Percentiles rank a stretch among this genome's conserved stretches.
Conservation (phyloP, 2,329 filamentous ascomycete genomes). For the Colletotrichum sp. region DNA sequence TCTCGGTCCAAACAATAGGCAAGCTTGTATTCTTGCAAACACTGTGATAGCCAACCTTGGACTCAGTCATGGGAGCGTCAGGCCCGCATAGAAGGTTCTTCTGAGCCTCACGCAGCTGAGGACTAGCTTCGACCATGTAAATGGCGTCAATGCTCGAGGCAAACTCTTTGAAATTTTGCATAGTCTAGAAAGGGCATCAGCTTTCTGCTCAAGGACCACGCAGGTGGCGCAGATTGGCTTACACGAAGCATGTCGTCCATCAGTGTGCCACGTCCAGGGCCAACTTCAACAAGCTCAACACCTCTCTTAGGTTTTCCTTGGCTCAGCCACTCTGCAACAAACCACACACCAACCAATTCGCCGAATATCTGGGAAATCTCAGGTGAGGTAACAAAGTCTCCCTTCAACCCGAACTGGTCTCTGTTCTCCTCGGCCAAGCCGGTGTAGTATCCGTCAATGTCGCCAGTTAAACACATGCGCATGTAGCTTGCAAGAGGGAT, state of each 20-base stretch:
- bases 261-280: slow-evolving; percentile 90
- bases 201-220: not conserved
- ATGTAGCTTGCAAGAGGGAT: slow-evolving; percentile 94
- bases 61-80: slow-evolving; percentile 70
- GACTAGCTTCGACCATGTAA: slow-evolving; percentile 94
- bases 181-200: slow-evolving; percentile 61
- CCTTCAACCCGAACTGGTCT: slow-evolving; percentile 90
- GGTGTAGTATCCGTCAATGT: slow-evolving; percentile 93
- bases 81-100: slow-evolving; percentile 81
- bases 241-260: slow-evolving; percentile 97
- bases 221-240: slow-evolving; percentile 33
- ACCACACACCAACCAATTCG: slow-evolving; percentile 92
- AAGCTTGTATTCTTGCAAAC: slow-evolving; percentile 75
- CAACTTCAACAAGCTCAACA: slow-evolving; percentile 91
- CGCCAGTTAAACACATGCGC: slow-evolving; percentile 96
- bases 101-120: slow-evolving; percentile 77
- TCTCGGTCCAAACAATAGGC: slow-evolving; percentile 90
- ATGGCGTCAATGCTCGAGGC: slow-evolving; percentile 80
- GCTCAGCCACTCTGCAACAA: slow-evolving; percentile 94
- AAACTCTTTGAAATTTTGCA: slow-evolving; percentile 82
- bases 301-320: slow-evolving; percentile 78
- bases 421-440: slow-evolving; percentile 68
- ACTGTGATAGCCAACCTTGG: slow-evolving; percentile 75
- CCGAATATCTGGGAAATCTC: slow-evolving; percentile 98
- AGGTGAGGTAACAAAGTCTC: slow-evolving; percentile 95